These are phyloP conservation scores for Houttuynia cordata DNA, from an alignment of 164 flowering plant genomes.

Conservation along the genomic window DNA sequence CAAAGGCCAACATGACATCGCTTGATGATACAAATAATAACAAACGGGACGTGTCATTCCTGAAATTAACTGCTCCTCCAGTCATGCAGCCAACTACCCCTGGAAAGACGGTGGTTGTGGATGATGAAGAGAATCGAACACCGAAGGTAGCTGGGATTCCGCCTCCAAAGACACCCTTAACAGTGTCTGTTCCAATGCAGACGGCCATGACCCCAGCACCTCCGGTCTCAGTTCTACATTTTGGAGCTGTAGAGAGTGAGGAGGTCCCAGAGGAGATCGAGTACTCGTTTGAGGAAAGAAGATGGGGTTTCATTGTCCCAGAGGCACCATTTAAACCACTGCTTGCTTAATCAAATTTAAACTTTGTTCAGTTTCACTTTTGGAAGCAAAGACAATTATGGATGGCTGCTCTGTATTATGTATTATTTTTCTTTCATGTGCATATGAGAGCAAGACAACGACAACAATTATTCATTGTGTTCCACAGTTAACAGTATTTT, in stretches of 20 bases:
- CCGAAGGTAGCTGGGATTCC: constrained; percentile 33
- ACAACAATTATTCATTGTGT: neutral
- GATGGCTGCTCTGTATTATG: constrained; percentile 12
- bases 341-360: constrained; percentile 1
- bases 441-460: neutral
- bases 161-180: constrained; percentile 44
- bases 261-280: constrained; percentile 18
- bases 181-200: constrained; percentile 64
- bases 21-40: constrained; percentile 29
- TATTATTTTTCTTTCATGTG: neutral
- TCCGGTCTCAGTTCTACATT: constrained; percentile 8
- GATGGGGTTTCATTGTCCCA: constrained; percentile 32
- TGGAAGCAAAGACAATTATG: constrained; percentile 9
- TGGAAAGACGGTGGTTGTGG: constrained; percentile 13
- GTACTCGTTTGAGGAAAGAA: constrained; percentile 62
- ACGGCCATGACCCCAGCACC: constrained; percentile 51
- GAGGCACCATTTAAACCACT: constrained; percentile 2
- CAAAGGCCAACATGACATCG: constrained; percentile 27
- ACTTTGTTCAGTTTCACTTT: neutral
- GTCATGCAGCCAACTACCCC: constrained; percentile 22
- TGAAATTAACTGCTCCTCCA: constrained; percentile 14
- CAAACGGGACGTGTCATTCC: constrained; percentile 15
- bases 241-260: constrained; percentile 2
- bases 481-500: neutral
- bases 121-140: constrained; percentile 33